Evolutionary conservation across 2,329 filamentous ascomycete species (phyloP).

Genomic region (Talaromyces pinophilus): DNA sequence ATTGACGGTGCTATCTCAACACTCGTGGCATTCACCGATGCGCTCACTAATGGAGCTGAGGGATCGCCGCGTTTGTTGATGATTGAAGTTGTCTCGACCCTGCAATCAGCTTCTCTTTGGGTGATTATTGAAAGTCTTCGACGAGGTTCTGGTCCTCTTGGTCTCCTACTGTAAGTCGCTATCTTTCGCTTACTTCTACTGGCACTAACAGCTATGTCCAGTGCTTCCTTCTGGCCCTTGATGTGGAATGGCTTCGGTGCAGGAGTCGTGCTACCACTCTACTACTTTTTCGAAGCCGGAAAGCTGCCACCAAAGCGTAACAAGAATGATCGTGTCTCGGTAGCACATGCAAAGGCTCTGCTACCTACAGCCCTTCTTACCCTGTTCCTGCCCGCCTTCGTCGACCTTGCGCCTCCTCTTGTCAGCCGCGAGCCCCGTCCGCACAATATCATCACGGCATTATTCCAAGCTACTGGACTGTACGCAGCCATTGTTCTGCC

Average conservation of each 20-base stretch:
- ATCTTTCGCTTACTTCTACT: background rate
- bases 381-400: background rate
- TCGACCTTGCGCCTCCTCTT: constrained; percentile 1
- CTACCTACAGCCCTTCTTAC: background rate
- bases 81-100: background rate
- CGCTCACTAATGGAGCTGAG: background rate
- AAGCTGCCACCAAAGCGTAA: background rate
- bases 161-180: background rate
- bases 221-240: background rate
- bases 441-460: background rate
- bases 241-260: constrained; percentile 6
- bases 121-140: constrained; percentile 9
- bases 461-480: background rate
- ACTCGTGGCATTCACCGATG: background rate
- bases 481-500: background rate
- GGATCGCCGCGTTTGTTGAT: background rate
- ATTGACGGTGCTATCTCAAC: background rate
- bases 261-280: background rate
- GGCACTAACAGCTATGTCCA: background rate
- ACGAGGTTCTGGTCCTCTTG: background rate
- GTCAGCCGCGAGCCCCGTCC: background rate
- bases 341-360: constrained; percentile 2
- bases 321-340: background rate
- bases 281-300: background rate
- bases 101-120: background rate